A percentile compares a stretch with the other conserved stretches of the same genome.
phyloP scores from a whole-genome alignment of 176 grass and related monocot genomes.

The Aegilops umbellulata region DNA sequence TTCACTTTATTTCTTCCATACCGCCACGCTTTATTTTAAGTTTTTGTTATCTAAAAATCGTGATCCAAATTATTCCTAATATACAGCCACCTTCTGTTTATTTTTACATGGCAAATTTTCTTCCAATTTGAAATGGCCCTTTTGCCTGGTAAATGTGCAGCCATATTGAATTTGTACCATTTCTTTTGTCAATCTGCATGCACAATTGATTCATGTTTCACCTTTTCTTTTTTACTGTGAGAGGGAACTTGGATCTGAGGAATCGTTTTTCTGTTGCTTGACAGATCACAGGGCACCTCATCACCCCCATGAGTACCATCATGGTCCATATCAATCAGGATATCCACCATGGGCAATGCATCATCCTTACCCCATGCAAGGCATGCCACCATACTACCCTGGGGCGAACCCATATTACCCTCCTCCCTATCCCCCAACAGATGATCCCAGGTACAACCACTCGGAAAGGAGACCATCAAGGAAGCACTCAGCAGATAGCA shows the following conservation, averaged over 20 bases:
- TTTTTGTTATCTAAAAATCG: background rate
- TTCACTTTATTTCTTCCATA: constrained; percentile 16
- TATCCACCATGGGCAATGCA: constrained; percentile 92
- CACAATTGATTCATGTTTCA: background rate
- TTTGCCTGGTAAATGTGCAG: background rate
- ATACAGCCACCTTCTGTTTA: background rate
- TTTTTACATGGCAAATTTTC: background rate
- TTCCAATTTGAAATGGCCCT: background rate
- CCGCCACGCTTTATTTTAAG: constrained; percentile 3
- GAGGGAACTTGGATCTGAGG: constrained; percentile 8
- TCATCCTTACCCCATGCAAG: constrained; percentile 78
- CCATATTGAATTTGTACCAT: background rate
- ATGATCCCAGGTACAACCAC: constrained; percentile 51
- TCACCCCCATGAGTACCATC: constrained; percentile 52
- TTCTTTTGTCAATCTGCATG: background rate
- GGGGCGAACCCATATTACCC: constrained; percentile 62
- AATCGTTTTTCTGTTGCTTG: constrained; percentile 14
- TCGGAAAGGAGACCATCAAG: constrained; percentile 43
- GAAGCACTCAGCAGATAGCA: constrained; percentile 46
- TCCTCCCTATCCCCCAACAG: constrained; percentile 60
- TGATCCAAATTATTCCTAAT: background rate
- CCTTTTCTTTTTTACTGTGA: constrained; percentile 6
- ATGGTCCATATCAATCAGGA: constrained; percentile 55
- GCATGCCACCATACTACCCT: constrained; percentile 80
- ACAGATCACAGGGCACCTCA: constrained; percentile 49